phyloP scores from a whole-genome alignment of 2,329 filamentous ascomycete species.

The Trichoderma simmonsii region DNA sequence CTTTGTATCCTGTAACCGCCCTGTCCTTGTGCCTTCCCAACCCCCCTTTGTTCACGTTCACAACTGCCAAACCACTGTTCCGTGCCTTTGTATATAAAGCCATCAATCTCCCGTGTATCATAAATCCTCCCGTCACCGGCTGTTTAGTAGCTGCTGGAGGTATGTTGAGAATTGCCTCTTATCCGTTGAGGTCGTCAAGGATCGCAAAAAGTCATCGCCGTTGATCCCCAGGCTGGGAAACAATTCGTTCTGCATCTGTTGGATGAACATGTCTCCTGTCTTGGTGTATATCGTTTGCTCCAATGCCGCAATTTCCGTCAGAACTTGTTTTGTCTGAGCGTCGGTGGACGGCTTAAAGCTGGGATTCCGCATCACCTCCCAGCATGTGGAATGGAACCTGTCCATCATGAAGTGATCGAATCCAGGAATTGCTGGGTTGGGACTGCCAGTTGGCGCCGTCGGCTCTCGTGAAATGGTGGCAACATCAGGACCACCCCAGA shows the following conservation, averaged over 20 bases:
- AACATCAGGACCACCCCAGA: conserved; percentile 87
- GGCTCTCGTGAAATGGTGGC: conserved; percentile 54
- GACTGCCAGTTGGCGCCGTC: conserved; percentile 46
- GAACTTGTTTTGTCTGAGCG: conserved; percentile 81
- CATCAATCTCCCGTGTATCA: neutral
- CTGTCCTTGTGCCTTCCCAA: neutral
- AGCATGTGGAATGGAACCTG: conserved; percentile 83
- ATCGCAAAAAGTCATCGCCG: conserved; percentile 56
- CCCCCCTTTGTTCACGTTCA: neutral
- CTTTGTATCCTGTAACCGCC: neutral
- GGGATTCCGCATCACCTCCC: conserved; percentile 78
- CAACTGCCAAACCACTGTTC: neutral
- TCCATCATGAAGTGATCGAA: conserved; percentile 91
- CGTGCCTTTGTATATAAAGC: neutral
- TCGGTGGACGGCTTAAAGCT: conserved; percentile 77
- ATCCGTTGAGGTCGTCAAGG: conserved; percentile 57
- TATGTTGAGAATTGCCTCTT: conserved; percentile 63
- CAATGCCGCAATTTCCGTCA: conserved; percentile 80
- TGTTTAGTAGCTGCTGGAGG: conserved; percentile 56
- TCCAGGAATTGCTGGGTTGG: conserved; percentile 67
- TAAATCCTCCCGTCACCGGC: conserved; percentile 31
- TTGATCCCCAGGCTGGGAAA: conserved; percentile 64
- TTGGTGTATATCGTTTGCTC: conserved; percentile 91
- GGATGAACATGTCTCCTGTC: conserved; percentile 77
- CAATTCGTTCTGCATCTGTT: conserved; percentile 61